phyloP scores from a whole-genome alignment of 2,329 filamentous ascomycete species.

The Neurospora sp. region DNA sequence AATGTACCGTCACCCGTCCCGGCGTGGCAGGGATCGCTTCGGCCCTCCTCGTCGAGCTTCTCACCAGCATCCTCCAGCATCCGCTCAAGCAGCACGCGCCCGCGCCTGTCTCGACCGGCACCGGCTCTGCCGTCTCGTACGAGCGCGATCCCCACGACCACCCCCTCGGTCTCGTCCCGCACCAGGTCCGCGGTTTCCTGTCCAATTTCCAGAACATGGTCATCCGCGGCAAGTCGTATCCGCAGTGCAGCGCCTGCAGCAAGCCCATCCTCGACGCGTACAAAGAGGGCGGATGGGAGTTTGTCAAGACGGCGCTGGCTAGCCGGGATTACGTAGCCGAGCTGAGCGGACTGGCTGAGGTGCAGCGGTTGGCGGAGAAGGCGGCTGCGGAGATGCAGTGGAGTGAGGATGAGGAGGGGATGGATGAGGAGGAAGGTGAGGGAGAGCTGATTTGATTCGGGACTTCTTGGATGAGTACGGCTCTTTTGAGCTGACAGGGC shows the following conservation, averaged over 20 bases:
- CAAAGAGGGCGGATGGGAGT: conserved; percentile 59
- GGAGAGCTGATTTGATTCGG: conserved; percentile 10
- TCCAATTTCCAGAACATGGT: conserved; percentile 64
- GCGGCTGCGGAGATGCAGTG: conserved; percentile 47
- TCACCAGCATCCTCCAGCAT: conserved; percentile 82
- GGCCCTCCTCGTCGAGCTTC: conserved; percentile 77
- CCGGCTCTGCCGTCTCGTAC: conserved; percentile 30
- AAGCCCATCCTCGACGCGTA: conserved; percentile 59
- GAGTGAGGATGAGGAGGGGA: conserved; percentile 46
- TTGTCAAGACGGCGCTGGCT: conserved; percentile 63
- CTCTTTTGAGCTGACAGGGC: background rate
- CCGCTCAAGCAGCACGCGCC: conserved; percentile 56
- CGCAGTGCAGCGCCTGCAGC: conserved; percentile 74
- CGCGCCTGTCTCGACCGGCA: conserved; percentile 33
- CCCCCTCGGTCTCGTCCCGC: conserved; percentile 61
- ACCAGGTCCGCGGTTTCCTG: conserved; percentile 71
- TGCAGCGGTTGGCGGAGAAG: conserved; percentile 50
- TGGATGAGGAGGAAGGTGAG: conserved; percentile 20
- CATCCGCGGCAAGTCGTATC: conserved; percentile 65
- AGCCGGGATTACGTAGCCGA: conserved; percentile 73
- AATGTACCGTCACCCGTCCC: conserved; percentile 93
- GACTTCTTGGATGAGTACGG: background rate
- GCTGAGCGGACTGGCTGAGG: conserved; percentile 62
- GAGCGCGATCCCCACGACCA: conserved; percentile 48
- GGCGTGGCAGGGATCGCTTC: conserved; percentile 90